phyloP scores from a whole-genome alignment of 1,284 basidiomycete genomes.

The Cryptococcus sp. region DNA sequence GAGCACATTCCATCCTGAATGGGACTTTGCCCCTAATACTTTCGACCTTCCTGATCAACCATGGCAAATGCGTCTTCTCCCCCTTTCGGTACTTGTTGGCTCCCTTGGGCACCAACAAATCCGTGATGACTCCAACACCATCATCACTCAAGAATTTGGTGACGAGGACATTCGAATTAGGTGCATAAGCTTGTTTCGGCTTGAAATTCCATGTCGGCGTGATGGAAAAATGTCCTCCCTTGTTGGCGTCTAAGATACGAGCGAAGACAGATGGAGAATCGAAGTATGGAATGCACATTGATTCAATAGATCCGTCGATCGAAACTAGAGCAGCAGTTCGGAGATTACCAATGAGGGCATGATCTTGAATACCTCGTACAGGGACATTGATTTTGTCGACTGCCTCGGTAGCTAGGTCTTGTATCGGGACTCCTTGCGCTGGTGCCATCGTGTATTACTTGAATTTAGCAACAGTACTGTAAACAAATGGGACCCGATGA shows the following conservation, averaged over 20 bases:
- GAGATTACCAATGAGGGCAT: constrained; percentile 50
- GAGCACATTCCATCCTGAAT: constrained; percentile 77
- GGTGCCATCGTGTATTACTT: constrained; percentile 6
- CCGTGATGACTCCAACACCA: constrained; percentile 74
- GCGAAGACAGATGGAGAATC: constrained; percentile 84
- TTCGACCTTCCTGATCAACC: constrained; percentile 83
- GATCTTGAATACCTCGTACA: constrained; percentile 38
- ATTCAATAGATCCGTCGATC: constrained; percentile 54
- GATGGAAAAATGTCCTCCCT: constrained; percentile 90
- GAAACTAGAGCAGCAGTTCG: constrained; percentile 49
- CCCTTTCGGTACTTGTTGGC: constrained; percentile 34
- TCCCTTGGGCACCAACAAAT: constrained; percentile 42
- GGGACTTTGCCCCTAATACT: constrained; percentile 72
- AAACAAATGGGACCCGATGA: not conserved
- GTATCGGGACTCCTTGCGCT: constrained; percentile 18
- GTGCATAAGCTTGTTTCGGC: constrained; percentile 76
- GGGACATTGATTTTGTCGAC: constrained; percentile 10
- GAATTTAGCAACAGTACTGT: not conserved
- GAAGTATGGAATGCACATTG: constrained; percentile 86
- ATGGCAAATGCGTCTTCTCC: constrained; percentile 56
- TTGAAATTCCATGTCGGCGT: constrained; percentile 54
- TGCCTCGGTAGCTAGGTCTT: constrained; percentile 1
- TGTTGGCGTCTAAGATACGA: constrained; percentile 52
- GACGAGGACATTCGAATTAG: constrained; percentile 80
- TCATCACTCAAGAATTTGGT: constrained; percentile 81